These are phyloP conservation scores for Bryum argenteum DNA, from an alignment of 225 moss, liverwort and hornwort genomes.

Conservation along the genomic window DNA sequence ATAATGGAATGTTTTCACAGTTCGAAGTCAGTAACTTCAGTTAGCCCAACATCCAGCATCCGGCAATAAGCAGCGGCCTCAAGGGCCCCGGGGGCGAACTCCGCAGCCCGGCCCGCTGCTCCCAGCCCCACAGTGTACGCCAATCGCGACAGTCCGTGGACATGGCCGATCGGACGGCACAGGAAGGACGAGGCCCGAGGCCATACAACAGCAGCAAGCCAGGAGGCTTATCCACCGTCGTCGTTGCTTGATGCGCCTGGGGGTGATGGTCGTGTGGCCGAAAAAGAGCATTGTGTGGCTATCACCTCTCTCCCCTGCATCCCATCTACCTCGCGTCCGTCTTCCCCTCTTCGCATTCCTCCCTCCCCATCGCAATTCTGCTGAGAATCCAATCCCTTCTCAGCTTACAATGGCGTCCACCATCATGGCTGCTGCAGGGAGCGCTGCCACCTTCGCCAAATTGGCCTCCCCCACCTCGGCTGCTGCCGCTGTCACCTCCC, in stretches of 20 bases:
- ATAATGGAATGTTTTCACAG: no score
- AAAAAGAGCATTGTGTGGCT: constrained; percentile 22
- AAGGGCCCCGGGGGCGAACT: no score
- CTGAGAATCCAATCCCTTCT: background rate
- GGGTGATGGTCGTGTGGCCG: constrained; percentile 2
- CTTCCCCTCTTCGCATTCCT: background rate
- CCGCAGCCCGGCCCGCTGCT: background rate
- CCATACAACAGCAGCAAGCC: background rate
- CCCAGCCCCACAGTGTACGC: background rate
- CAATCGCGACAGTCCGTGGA: background rate
- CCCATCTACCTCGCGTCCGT: background rate
- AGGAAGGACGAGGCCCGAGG: background rate
- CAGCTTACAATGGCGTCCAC: constrained; percentile 30
- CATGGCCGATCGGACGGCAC: background rate
- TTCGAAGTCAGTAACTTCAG: no score
- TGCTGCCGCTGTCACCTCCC: background rate
- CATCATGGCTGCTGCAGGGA: constrained; percentile 33
- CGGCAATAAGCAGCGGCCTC: no score
- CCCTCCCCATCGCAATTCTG: background rate
- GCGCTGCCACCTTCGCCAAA: constrained; percentile 33
- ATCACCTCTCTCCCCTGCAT: constrained; percentile 5
- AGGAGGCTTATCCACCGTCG: background rate
- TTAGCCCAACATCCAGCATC: no score
- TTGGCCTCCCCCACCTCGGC: constrained; percentile 14
- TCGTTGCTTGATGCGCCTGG: background rate